phyloP scores from a whole-genome alignment of 306 rosid species.

The Lathyrus aphaca region DNA sequence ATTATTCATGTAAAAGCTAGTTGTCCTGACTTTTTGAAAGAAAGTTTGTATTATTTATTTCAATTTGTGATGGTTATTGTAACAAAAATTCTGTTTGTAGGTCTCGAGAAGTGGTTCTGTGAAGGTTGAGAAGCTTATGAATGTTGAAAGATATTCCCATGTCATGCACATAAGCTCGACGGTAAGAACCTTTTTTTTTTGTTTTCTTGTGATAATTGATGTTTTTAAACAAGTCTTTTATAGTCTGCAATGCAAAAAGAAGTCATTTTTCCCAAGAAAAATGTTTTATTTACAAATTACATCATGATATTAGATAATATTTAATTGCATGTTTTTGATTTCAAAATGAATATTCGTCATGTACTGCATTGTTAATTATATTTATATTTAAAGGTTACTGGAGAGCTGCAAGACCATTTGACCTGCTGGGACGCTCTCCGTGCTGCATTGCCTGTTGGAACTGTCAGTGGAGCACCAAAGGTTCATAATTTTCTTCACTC shows the following conservation, averaged over 20 bases:
- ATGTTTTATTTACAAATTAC: not conserved
- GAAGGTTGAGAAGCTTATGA: conserved; percentile 79
- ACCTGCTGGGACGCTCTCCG: conserved; percentile 79
- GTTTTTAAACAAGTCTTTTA: conserved; percentile 1
- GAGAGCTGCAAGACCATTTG: conserved; percentile 69
- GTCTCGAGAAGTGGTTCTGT: conserved; percentile 74
- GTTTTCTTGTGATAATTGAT: not conserved
- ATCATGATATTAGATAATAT: conserved; percentile 1
- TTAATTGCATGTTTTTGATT: conserved; percentile 10
- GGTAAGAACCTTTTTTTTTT: conserved; percentile 44
- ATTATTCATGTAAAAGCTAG: not conserved
- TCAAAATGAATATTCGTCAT: not conserved
- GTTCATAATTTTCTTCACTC: conserved; percentile 38
- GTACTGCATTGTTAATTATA: conserved; percentile 13
- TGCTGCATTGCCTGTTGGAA: conserved; percentile 86
- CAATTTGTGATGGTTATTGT: conserved; percentile 40
- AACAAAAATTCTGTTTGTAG: conserved; percentile 46
- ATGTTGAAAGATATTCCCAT: conserved; percentile 78
- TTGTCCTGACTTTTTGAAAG: conserved; percentile 2
- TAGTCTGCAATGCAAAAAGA: not conserved
- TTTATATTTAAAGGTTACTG: conserved; percentile 57
- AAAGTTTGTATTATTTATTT: not conserved
- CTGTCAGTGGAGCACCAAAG: conserved; percentile 93
- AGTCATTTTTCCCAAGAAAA: not conserved
- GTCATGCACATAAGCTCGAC: conserved; percentile 99